Evolutionary conservation across 345 rosid species (phyloP).

Genomic region (Balakata baccata): DNA sequence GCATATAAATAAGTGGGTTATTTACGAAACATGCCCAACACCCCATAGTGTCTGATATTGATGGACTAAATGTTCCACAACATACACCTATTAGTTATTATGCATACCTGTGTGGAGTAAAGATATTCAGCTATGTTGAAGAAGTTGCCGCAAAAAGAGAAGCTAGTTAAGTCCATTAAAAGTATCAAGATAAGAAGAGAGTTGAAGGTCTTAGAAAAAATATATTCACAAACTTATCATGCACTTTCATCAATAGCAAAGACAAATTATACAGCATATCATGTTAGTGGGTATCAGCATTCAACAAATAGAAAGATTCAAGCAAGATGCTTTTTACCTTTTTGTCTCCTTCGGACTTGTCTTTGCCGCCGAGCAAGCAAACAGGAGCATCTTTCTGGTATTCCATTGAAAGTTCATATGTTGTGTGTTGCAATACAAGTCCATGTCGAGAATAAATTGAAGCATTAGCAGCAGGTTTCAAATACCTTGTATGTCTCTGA

Average conservation of each 20-base stretch:
- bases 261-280: neutral
- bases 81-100: no score
- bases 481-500: constrained; percentile 3
- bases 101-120: no score
- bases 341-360: constrained; percentile 40
- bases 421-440: constrained; percentile 24
- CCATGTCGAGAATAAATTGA: constrained; percentile 22
- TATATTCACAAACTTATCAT: neutral
- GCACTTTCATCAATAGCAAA: neutral
- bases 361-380: constrained; percentile 67
- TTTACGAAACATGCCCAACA: no score
- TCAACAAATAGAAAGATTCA: neutral
- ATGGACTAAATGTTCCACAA: neutral
- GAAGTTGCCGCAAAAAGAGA: neutral
- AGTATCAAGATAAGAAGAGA: neutral
- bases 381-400: constrained; percentile 31
- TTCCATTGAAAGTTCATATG: constrained; percentile 14
- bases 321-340: constrained; percentile 32
- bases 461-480: constrained; percentile 18
- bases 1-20: neutral
- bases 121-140: neutral
- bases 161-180: neutral
- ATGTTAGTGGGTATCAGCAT: neutral
- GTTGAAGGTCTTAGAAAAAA: neutral
- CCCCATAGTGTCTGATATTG: neutral